Base-by-base conservation (phyloP, 2,329 filamentous ascomycete species). In the Penicillium oxalicum region DNA sequence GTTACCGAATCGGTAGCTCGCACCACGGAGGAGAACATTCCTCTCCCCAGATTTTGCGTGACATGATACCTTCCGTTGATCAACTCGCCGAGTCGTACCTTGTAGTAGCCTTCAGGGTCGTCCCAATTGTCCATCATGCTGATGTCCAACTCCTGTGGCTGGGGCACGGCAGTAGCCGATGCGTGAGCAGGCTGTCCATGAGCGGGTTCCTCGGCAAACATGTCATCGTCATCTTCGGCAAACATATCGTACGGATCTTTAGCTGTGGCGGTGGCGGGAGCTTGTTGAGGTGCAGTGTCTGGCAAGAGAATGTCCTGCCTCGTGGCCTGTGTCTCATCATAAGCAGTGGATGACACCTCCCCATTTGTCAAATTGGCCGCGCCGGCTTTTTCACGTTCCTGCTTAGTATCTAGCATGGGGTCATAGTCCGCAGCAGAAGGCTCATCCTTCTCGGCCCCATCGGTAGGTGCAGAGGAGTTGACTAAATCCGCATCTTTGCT, bases 21-120 rank as follows among this genome's bases (percentile, higher is more conserved):
- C 45, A 93, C 89, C n/a, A 98, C 93, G 7, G 89, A 90, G 0
- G 93, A 95, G 67, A 96, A 98, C 79, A 96, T 95, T 60, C 93
- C 93, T 69, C 88, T 90, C 55, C 93, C 93, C 24, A 98, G 78
- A 45, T 85, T 85, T 50, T 91, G 83, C 66, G 91, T 86, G 29
- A 98, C 83, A 65, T 93, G 88, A 68, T 97, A 97, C 32, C 90
- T 86, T 28, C 84, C 84, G 59, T 95, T 87, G 54, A 98, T 78
- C 44, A 97, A 74, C 73, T 98, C 93, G 62, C 91, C 91, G 36
- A 90, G 83, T 49, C 94, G 89, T 49, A 96, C 84, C 70, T 93
- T 94, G 76, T 97, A 98, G 67, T 97, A 97, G 5, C 91, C 93
- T 63, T 98, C 90, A 45, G 86, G 83, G 65, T 97, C 93, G 64